Percentiles rank a stretch among this genome's conserved stretches.
phyloP scores from a whole-genome alignment of 805 yeast genomes.

The Saturnispora mendoncae region DNA sequence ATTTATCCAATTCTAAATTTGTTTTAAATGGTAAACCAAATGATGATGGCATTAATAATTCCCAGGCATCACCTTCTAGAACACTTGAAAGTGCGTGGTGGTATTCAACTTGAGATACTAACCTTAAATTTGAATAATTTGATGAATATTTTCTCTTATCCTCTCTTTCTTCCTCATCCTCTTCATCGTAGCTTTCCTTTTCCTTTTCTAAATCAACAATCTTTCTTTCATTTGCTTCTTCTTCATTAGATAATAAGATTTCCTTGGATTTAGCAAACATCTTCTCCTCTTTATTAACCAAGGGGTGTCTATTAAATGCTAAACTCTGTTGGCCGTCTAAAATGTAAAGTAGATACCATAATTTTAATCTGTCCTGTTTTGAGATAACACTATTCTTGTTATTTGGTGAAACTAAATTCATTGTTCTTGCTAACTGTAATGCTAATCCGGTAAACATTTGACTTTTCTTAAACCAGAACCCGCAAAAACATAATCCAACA shows the following conservation, averaged over 20 bases:
- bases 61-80: conserved; percentile 54
- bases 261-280: conserved; percentile 35
- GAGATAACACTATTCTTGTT: conserved; percentile 7
- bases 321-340: conserved; percentile 64
- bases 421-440: conserved; percentile 51
- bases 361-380: conserved; percentile 39
- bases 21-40: conserved; percentile 63
- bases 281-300: conserved; percentile 40
- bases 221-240: background rate
- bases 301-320: conserved; percentile 47
- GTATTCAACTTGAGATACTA: conserved; percentile 60
- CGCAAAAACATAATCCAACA: conserved; percentile 55
- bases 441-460: conserved; percentile 63
- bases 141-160: conserved; percentile 5
- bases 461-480: conserved; percentile 59
- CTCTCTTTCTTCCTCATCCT: background rate
- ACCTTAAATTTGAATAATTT: conserved; percentile 40
- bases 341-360: conserved; percentile 60
- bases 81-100: conserved; percentile 55
- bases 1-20: conserved; percentile 58
- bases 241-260: conserved; percentile 23
- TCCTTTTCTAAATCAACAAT: conserved; percentile 1
- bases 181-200: conserved; percentile 5
- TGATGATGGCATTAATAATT: conserved; percentile 45
- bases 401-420: conserved; percentile 33